Conservation (phyloP, 192 early-diverging fungal genomes). For the Coemansia sp. region DNA sequence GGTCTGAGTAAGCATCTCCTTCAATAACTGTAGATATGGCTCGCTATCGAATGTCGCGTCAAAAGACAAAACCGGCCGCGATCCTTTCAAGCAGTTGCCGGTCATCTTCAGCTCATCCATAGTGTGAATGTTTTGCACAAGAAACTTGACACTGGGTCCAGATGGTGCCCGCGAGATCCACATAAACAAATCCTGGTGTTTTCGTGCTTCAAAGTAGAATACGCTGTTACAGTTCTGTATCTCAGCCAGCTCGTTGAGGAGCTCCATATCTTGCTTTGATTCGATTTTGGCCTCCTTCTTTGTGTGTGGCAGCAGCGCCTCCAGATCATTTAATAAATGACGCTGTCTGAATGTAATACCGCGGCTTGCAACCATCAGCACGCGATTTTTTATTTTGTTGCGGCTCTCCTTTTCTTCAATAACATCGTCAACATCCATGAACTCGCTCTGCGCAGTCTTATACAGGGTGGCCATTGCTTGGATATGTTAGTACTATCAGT, state of each 20-base stretch:
- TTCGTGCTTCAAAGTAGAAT: slow-evolving; percentile 93
- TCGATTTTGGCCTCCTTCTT: slow-evolving; percentile 97
- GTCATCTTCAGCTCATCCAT: slow-evolving; percentile 99
- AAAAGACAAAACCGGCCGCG: slow-evolving; percentile 92
- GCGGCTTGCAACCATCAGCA: slow-evolving; percentile 83
- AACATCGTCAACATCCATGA: slow-evolving; percentile 41
- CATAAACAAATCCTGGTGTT: slow-evolving; percentile 90
- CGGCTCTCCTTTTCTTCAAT: slow-evolving; percentile 55
- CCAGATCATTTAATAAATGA: slow-evolving; percentile 89
- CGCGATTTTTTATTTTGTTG: slow-evolving; percentile 84
- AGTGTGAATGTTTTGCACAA: slow-evolving; percentile 95
- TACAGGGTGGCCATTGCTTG: slow-evolving; percentile 42
- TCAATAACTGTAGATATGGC: slow-evolving; percentile 83
- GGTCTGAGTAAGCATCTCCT: slow-evolving; percentile 91
- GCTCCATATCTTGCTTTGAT: slow-evolving; percentile 80
- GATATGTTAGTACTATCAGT: neutral
- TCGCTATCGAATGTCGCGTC: slow-evolving; percentile 87
- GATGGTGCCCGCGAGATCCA: slow-evolving; percentile 95
- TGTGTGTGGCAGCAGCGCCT: slow-evolving; percentile 84
- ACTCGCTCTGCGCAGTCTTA: slow-evolving; percentile 48
- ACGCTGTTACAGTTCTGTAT: slow-evolving; percentile 98
- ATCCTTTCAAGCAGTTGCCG: slow-evolving; percentile 96
- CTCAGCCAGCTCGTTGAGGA: slow-evolving; percentile 93
- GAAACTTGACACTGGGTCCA: slow-evolving; percentile 92
- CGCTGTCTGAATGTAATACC: slow-evolving; percentile 84